Evolutionary conservation across 2,329 filamentous ascomycete species (phyloP).

Genomic region (Aspergillus bombycis): DNA sequence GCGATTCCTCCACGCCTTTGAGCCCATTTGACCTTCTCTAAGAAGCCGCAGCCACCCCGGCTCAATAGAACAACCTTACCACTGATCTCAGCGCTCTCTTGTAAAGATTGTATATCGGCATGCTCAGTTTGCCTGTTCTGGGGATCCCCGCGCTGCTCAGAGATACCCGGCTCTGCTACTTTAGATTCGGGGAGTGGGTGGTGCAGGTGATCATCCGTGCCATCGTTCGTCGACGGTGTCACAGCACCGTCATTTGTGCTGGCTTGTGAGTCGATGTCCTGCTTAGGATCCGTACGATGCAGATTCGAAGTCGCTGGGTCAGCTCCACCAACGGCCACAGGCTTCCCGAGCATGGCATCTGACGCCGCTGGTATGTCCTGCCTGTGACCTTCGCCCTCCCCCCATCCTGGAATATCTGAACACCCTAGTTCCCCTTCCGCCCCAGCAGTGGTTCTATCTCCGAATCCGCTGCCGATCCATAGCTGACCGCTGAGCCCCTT

Average conservation of each 20-base stretch:
- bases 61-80: conserved; percentile 92
- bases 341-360: conserved; percentile 27
- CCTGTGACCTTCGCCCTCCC: conserved; percentile 56
- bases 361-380: conserved; percentile 24
- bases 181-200: conserved; percentile 55
- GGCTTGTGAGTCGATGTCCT: conserved; percentile 24
- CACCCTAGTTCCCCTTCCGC: conserved; percentile 88
- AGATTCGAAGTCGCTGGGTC: conserved; percentile 24
- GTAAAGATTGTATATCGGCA: conserved; percentile 87
- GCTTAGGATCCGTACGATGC: conserved; percentile 27
- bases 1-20: conserved; percentile 87
- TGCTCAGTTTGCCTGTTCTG: conserved; percentile 55
- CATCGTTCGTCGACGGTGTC: conserved; percentile 61
- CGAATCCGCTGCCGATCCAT: conserved; percentile 92
- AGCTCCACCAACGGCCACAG: conserved; percentile 26
- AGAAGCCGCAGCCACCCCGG: conserved; percentile 90
- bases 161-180: conserved; percentile 35
- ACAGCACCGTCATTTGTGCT: conserved; percentile 18
- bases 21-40: conserved; percentile 97
- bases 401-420: conserved; percentile 91
- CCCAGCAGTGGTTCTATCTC: conserved; percentile 62
- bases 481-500: conserved; percentile 84
- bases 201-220: conserved; percentile 83
- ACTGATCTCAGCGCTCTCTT: conserved; percentile 88
- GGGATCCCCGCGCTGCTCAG: conserved; percentile 38